Conservation (phyloP, 192 early-diverging fungal genomes). For the Rhizoclosmatium globosum region DNA sequence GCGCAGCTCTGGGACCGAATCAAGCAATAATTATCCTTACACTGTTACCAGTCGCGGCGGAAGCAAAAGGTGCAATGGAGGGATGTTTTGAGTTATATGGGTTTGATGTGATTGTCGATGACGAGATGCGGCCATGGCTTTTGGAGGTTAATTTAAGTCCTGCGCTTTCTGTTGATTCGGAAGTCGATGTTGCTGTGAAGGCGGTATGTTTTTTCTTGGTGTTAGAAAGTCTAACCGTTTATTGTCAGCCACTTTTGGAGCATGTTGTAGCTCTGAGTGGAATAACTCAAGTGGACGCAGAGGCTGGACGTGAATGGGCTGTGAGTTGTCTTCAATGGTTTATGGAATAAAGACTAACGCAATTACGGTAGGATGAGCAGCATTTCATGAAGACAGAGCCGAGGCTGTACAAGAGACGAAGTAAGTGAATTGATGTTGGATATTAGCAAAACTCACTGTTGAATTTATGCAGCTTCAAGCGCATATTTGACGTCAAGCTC, state of each 20-base stretch:
- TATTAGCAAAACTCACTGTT: background rate
- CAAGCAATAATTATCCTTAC: constrained; percentile 48
- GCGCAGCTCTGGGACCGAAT: constrained; percentile 47
- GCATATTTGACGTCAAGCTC: background rate
- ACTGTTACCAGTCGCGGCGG: constrained; percentile 45
- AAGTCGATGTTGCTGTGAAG: constrained; percentile 55
- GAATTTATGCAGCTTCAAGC: background rate
- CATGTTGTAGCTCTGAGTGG: constrained; percentile 44
- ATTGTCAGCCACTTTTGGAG: constrained; percentile 40
- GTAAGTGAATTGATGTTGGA: background rate
- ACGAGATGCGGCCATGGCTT: constrained; percentile 52
- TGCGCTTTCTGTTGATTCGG: constrained; percentile 50
- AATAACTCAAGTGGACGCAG: constrained; percentile 39
- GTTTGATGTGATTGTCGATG: constrained; percentile 60
- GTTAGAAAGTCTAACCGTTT: background rate
- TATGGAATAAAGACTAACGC: background rate
- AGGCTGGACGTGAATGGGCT: constrained; percentile 13
- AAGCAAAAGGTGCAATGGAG: constrained; percentile 25
- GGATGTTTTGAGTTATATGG: constrained; percentile 62
- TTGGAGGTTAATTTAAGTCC: constrained; percentile 61
- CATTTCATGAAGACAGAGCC: constrained; percentile 11
- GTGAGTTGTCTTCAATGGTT: background rate
- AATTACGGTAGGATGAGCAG: constrained; percentile 12
- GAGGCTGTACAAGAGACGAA: background rate
- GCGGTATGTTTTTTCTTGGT: constrained; percentile 29